Evolutionary conservation across 164 flowering plant genomes (phyloP), one percentile per base, ranked within the genome.

Genomic region (Hamamelis virginiana): DNA sequence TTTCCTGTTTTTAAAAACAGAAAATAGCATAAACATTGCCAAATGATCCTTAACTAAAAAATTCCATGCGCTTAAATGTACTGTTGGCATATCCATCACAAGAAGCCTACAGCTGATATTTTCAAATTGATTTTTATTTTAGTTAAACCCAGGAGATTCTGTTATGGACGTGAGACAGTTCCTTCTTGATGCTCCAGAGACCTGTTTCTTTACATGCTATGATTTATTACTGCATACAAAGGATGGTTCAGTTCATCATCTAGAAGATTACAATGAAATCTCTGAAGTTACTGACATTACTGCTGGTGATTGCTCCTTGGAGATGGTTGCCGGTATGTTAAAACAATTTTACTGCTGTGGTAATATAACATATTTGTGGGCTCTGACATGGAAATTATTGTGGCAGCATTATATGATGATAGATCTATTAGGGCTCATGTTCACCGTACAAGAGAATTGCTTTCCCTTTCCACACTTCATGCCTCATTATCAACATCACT

Each of bases 101-200:
- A 62, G 27, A n/a, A 27, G 33, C 22, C n/a, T 45, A 10, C 16
- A 25, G 16, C 12, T 66, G 45, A 11, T 59, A 13, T 22, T 48
- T 46, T 27, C 23, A 44, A 11, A 46, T 23, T 52, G 6, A 33
- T 59, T 25, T 68, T 74, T 21, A 26, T 21, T 76, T 69, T 80
- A 93, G 98, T 81, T 93, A 78, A 96, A 85, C 73, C 98, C 98
- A n/a, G 97, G 96, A 62, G 99, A 96, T 80, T 89, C 98, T 53
- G 96, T 93, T 8, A 90, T 96, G 99, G 99, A 96, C 74, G 80
- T 93, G 77, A 81, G 97, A 69, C 99, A 93, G 70, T 96, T 96
- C 77, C 97, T 96, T 77, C 97, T 93, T 79, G 99, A 96, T 82
- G 96, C 98, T 62, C 90, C 97, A 9, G 97, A 93, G 74, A 93